Percentiles rank a stretch among this genome's conserved stretches.
Evolutionary conservation across 495 filamentous ascomycete genomes (phyloP).

Genomic region (Aspergillus carlsbadensis): DNA sequence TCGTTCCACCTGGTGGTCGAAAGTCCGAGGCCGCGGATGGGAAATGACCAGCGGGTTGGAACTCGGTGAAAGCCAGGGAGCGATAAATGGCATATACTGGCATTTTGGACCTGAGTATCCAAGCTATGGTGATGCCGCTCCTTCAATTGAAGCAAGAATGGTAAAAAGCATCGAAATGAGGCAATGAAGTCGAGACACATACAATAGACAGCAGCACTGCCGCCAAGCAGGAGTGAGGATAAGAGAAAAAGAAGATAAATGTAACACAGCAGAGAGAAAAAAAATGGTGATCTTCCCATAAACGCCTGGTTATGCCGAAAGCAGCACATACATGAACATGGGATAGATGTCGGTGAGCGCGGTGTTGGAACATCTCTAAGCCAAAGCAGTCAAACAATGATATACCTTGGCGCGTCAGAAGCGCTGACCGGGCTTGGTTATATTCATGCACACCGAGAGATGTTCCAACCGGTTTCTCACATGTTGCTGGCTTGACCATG

Average conservation of each 20-base stretch:
- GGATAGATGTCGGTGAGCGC: slow-evolving; percentile 5
- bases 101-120: slow-evolving; percentile 20
- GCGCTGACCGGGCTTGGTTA: background rate
- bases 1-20: background rate
- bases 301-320: slow-evolving; percentile 47
- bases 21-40: background rate
- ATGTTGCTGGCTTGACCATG: background rate
- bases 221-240: slow-evolving; percentile 13
- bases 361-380: background rate
- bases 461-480: background rate
- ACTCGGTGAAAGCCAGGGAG: background rate
- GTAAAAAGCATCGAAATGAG: background rate
- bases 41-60: background rate
- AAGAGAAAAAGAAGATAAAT: slow-evolving; percentile 12
- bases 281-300: slow-evolving; percentile 42
- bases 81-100: slow-evolving; percentile 1
- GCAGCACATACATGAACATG: slow-evolving; percentile 24
- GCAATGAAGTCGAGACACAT: slow-evolving; percentile 8
- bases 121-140: slow-evolving; percentile 20
- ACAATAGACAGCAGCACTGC: slow-evolving; percentile 15
- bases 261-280: slow-evolving; percentile 27
- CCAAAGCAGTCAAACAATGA: too few relatives aligned
- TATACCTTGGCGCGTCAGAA: too few relatives aligned
- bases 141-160: slow-evolving; percentile 3
- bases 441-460: background rate